Percentiles rank a stretch among this genome's conserved stretches.
phyloP scores from a whole-genome alignment of 2,329 filamentous ascomycete species.

The Fusarium sp. region DNA sequence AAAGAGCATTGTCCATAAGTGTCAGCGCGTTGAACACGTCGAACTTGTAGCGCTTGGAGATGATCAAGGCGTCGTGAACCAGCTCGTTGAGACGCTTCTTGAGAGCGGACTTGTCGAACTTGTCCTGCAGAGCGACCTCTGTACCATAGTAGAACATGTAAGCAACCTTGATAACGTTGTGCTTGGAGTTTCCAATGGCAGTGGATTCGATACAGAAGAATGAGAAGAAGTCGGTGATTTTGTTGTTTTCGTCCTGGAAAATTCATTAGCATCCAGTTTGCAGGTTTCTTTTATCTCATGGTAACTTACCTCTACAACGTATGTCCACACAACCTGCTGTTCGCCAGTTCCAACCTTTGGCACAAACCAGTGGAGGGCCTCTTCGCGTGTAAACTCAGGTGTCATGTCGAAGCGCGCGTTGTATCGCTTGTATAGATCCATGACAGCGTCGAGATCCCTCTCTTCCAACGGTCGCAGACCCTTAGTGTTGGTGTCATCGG shows the following conservation, averaged over 20 bases:
- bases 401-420: conserved; percentile 86
- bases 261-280: not conserved
- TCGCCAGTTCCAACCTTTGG: conserved; percentile 70
- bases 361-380: conserved; percentile 91
- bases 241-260: conserved; percentile 71
- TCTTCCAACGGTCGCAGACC: conserved; percentile 86
- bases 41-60: conserved; percentile 87
- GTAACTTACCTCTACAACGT: conserved; percentile 82
- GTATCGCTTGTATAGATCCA: conserved; percentile 82
- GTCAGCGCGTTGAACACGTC: conserved; percentile 98
- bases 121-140: conserved; percentile 78
- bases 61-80: conserved; percentile 86
- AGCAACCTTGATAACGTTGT: conserved; percentile 86
- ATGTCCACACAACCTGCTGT: conserved; percentile 93
- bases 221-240: conserved; percentile 96
- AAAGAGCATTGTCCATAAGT: conserved; percentile 92
- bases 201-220: conserved; percentile 97
- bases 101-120: conserved; percentile 70
- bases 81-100: conserved; percentile 86
- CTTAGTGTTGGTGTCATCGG: conserved; percentile 78
- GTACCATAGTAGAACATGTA: conserved; percentile 98
- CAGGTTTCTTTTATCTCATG: too few species aligned
- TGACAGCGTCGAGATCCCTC: conserved; percentile 83
- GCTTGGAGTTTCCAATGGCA: conserved; percentile 85
- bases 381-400: conserved; percentile 83